Evolutionary conservation across 1,284 basidiomycete species (phyloP).

Genomic region (Apiotrichum sp.): DNA sequence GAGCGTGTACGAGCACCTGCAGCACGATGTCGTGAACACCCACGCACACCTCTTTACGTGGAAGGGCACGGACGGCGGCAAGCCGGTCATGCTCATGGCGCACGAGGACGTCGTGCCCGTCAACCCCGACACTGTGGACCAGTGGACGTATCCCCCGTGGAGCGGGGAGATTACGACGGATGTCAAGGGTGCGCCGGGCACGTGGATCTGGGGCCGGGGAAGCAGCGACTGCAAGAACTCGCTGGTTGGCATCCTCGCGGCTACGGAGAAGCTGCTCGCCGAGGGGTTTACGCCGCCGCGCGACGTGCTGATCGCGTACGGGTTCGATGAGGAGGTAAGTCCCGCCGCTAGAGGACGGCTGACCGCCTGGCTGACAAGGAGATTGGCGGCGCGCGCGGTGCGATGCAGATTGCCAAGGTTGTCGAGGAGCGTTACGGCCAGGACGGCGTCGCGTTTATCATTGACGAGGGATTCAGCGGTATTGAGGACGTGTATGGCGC

Average conservation of each 20-base stretch:
- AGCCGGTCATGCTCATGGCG: conserved; percentile 50
- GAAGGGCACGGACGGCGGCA: conserved; percentile 39
- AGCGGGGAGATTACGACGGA: conserved; percentile 47
- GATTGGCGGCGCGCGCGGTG: conserved; percentile 45
- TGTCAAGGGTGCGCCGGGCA: conserved; percentile 35
- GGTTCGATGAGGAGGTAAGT: conserved; percentile 53
- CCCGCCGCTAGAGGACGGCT: background rate
- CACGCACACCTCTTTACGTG: conserved; percentile 47
- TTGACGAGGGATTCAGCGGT: conserved; percentile 50
- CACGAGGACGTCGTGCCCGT: conserved; percentile 54
- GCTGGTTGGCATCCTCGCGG: conserved; percentile 48
- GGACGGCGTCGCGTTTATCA: conserved; percentile 45
- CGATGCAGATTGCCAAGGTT: conserved; percentile 32
- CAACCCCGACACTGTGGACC: conserved; percentile 46
- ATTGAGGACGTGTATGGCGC: conserved; percentile 38
- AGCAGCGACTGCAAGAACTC: conserved; percentile 49
- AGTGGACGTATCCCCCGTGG: conserved; percentile 53
- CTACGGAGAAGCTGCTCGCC: conserved; percentile 50
- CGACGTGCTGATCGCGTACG: conserved; percentile 50
- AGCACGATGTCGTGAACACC: conserved; percentile 46
- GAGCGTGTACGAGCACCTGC: conserved; percentile 32
- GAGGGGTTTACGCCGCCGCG: conserved; percentile 49
- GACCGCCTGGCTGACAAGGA: conserved; percentile 2
- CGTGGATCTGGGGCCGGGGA: conserved; percentile 54
- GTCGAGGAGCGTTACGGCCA: conserved; percentile 45